Conservation (phyloP, 495 filamentous ascomycete genomes). For the Talaromyces ruber region DNA sequence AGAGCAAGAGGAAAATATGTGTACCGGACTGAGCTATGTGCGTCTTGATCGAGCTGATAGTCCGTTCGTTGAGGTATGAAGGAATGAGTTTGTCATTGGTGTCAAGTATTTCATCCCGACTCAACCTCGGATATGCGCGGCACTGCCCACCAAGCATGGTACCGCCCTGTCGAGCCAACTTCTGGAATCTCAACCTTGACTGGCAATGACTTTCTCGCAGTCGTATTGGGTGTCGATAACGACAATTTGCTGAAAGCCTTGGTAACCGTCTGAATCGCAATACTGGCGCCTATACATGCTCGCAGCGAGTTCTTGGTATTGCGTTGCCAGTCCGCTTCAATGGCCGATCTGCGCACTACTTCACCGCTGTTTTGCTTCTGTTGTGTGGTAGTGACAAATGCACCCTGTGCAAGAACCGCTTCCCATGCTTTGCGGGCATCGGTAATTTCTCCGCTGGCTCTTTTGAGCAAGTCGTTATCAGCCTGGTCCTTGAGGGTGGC, state of each 20-base stretch:
- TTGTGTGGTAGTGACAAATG: conserved; percentile 16
- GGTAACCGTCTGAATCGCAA: conserved; percentile 42
- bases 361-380: conserved; percentile 28
- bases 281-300: conserved; percentile 57
- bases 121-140: conserved; percentile 22
- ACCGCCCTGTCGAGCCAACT: conserved; percentile 39
- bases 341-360: conserved; percentile 32
- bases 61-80: not conserved
- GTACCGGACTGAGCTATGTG: not conserved
- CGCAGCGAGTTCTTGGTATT: conserved; percentile 51
- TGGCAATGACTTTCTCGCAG: conserved; percentile 11
- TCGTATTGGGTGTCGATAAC: conserved; percentile 10
- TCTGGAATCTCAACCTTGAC: conserved; percentile 48
- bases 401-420: conserved; percentile 36
- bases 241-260: conserved; percentile 2
- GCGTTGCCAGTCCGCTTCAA: conserved; percentile 50
- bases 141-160: conserved; percentile 75
- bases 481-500: conserved; percentile 31
- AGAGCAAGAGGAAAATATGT: not conserved
- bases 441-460: conserved; percentile 49
- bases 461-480: conserved; percentile 42
- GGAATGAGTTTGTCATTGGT: not conserved
- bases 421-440: conserved; percentile 61
- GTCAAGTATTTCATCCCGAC: not conserved
- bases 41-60: not conserved